These are phyloP conservation scores for Neonectria coccinea DNA, from an alignment of 2,329 filamentous ascomycete species.

Conservation along the genomic window DNA sequence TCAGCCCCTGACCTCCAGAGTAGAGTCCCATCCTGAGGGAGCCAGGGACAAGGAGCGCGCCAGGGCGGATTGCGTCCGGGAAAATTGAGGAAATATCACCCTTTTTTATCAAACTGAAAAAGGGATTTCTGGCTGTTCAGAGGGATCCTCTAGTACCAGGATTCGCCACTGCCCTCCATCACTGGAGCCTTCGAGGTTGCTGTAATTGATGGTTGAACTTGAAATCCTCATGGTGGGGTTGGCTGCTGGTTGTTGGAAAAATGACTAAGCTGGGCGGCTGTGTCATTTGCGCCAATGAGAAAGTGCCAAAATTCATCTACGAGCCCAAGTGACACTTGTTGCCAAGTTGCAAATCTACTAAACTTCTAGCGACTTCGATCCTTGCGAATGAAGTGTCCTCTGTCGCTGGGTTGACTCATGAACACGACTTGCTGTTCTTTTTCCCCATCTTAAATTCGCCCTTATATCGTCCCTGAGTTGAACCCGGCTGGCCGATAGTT, in stretches of 20 bases:
- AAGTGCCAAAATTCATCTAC: slow-evolving; percentile 35
- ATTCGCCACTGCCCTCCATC: neutral
- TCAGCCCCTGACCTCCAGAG: neutral
- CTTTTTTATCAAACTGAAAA: neutral
- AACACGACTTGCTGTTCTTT: slow-evolving; percentile 21
- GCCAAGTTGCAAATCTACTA: slow-evolving; percentile 42
- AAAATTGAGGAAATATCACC: neutral
- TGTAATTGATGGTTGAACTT: neutral
- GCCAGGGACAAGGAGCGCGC: neutral
- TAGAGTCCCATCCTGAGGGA: neutral
- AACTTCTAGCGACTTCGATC: slow-evolving; percentile 46
- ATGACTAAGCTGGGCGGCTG: slow-evolving; percentile 34
- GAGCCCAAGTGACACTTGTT: slow-evolving; percentile 31
- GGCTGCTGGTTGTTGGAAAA: neutral
- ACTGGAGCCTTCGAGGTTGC: slow-evolving; percentile 17
- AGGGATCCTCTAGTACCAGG: too few species aligned
- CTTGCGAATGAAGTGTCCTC: slow-evolving; percentile 41
- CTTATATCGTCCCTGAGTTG: neutral
- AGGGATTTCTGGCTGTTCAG: too few species aligned
- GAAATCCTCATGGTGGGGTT: neutral
- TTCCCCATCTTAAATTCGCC: slow-evolving; percentile 19
- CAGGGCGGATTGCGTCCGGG: neutral
- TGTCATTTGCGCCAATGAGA: slow-evolving; percentile 33
- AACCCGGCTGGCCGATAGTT: slow-evolving; percentile 5
- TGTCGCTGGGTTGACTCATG: slow-evolving; percentile 41